Evolutionary conservation across 495 filamentous ascomycete species (phyloP), one percentile per base, ranked within the genome.

Genomic region (Aspergillus cavernicola): DNA sequence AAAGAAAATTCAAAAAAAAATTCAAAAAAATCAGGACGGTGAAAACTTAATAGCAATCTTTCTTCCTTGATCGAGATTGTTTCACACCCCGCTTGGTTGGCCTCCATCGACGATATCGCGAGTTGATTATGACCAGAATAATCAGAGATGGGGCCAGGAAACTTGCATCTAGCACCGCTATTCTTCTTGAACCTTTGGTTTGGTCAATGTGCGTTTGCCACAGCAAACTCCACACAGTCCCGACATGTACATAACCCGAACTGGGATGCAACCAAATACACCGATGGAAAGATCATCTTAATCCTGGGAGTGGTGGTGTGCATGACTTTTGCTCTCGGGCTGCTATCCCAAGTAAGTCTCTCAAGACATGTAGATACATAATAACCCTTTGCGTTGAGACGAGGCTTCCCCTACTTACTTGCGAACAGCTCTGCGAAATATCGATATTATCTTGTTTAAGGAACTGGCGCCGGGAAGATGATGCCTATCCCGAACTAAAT

Each of bases 351-450:
- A 33, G 52, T 54, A 54, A 4, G 42, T 13, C 12, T 19, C 24
- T 29, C 26, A 29, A 23, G 39, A 43, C n/a, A n/a, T n/a, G n/a
- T n/a, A n/a, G n/a, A n/a, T n/a, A n/a, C n/a, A n/a, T n/a, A n/a
- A n/a, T n/a, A n/a, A n/a, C n/a, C n/a, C n/a, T n/a, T n/a, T n/a
- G n/a, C n/a, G n/a, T n/a, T n/a, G n/a, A n/a, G n/a, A n/a, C n/a
- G n/a, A n/a, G n/a, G n/a, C n/a, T n/a, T n/a, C n/a, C n/a, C n/a
- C n/a, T n/a, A n/a, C n/a, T n/a, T n/a, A n/a, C n/a, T n/a, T n/a
- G n/a, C n/a, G n/a, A n/a, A 40, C 8, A 54, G 52, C 35, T 46
- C 20, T 47, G 23, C 42, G 40, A 46, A 9, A 47, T 16, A 29
- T 46, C 41, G 11, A 26, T 31, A 35, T 26, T 4, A 5, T 12